A percentile compares a stretch with the other conserved stretches of the same genome.
These are phyloP conservation scores for Przewalskia tangutica DNA, from an alignment of 257 asterid species.

Conservation along the genomic window DNA sequence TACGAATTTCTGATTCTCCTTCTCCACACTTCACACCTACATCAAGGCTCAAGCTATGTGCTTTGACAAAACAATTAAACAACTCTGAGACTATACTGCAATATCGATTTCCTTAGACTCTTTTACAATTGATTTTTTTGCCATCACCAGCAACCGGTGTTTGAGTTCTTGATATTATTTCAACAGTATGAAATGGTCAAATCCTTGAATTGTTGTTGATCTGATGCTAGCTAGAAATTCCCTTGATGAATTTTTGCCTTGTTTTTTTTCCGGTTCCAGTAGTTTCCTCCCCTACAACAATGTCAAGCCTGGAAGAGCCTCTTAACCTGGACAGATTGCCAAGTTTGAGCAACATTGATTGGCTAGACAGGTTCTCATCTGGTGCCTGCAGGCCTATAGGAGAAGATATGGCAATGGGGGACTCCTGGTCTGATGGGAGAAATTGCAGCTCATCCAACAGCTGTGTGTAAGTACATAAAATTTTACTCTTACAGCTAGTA, in stretches of 20 bases:
- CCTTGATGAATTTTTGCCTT: slow-evolving; percentile 8
- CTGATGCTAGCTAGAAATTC: slow-evolving; percentile 8
- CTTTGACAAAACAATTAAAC: not conserved
- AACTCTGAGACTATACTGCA: not conserved
- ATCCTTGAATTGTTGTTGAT: slow-evolving; percentile 7
- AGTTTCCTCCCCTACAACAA: slow-evolving; percentile 22
- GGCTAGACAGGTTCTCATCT: slow-evolving; percentile 49
- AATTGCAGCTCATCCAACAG: slow-evolving; percentile 79
- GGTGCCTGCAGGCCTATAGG: slow-evolving; percentile 66
- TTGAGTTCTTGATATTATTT: slow-evolving; percentile 5
- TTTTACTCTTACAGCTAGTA: slow-evolving; percentile 1
- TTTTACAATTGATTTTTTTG: not conserved
- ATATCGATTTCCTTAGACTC: not conserved
- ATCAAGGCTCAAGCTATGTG: not conserved
- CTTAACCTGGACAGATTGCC: slow-evolving; percentile 83
- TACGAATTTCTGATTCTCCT: not conserved
- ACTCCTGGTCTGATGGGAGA: slow-evolving; percentile 83
- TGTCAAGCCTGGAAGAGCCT: slow-evolving; percentile 98
- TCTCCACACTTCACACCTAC: not conserved
- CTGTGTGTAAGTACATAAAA: slow-evolving; percentile 45
- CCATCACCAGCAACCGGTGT: not conserved
- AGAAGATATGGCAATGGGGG: slow-evolving; percentile 70
- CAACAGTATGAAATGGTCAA: not conserved
- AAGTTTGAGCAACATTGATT: slow-evolving; percentile 65
- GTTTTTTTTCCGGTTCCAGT: slow-evolving; percentile 14